Percentiles rank a stretch among this genome's conserved stretches.
Conservation (phyloP, 495 filamentous ascomycete genomes). For the Penicillium verhagenii region DNA sequence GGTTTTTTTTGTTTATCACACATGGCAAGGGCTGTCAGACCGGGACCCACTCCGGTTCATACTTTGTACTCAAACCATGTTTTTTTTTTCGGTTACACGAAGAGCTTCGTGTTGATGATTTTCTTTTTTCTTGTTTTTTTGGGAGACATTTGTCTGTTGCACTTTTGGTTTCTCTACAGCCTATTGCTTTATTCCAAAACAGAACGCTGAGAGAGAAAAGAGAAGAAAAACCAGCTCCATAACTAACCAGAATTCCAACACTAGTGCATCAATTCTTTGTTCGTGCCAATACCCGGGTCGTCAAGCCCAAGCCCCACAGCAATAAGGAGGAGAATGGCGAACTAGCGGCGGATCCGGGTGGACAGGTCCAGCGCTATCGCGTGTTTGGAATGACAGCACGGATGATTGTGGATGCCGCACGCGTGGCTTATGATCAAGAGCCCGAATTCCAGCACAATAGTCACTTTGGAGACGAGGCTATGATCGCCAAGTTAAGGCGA, state of each 20-base stretch:
- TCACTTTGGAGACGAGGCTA: constrained; percentile 76
- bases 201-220: background rate
- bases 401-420: constrained; percentile 81
- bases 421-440: constrained; percentile 74
- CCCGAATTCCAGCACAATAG: constrained; percentile 82
- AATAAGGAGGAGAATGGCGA: constrained; percentile 14
- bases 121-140: background rate
- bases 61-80: constrained; percentile 7
- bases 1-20: constrained; percentile 1
- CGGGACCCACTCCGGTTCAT: background rate
- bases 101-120: too few species aligned
- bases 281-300: constrained; percentile 52
- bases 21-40: constrained; percentile 4
- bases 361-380: constrained; percentile 57
- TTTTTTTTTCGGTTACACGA: background rate
- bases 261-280: constrained; percentile 87
- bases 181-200: too few species aligned
- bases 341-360: constrained; percentile 27
- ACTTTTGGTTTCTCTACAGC: constrained; percentile 4
- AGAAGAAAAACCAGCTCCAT: background rate
- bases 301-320: constrained; percentile 44
- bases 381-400: constrained; percentile 93
- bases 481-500: constrained; percentile 61
- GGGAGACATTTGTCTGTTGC: background rate
- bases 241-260: constrained; percentile 2